Conservation (phyloP, 1,139 yeast genomes). For the Debaryomyces fabryi region DNA sequence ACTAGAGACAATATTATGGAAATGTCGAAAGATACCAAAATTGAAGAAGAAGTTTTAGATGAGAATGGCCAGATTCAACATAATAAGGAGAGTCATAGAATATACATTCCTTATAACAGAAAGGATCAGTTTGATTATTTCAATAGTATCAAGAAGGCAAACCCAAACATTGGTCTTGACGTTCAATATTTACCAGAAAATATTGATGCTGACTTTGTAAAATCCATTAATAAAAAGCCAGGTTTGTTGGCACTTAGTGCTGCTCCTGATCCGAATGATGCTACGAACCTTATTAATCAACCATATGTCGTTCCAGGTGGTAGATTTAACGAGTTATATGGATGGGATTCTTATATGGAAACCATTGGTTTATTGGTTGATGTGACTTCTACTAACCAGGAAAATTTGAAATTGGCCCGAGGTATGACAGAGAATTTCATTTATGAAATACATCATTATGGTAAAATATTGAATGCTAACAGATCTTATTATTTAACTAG, state of each 20-base stretch:
- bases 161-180: constrained; percentile 66
- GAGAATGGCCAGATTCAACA: constrained; percentile 32
- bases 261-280: constrained; percentile 52
- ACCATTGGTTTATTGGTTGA: constrained; percentile 79
- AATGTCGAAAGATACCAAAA: constrained; percentile 82
- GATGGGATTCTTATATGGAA: constrained; percentile 98
- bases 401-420: constrained; percentile 59
- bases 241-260: constrained; percentile 86
- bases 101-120: constrained; percentile 75
- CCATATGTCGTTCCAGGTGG: constrained; percentile 99
- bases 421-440: constrained; percentile 95
- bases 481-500: constrained; percentile 88
- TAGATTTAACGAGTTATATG: constrained; percentile 91
- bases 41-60: constrained; percentile 55
- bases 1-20: constrained; percentile 63
- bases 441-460: constrained; percentile 87
- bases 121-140: constrained; percentile 76
- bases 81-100: constrained; percentile 58
- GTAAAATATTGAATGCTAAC: constrained; percentile 92
- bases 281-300: constrained; percentile 58
- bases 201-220: constrained; percentile 70
- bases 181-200: constrained; percentile 70
- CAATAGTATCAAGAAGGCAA: constrained; percentile 49
- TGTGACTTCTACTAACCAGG: constrained; percentile 50
- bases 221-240: constrained; percentile 78